Evolutionary conservation across 176 grass and related monocot genomes (phyloP), one percentile per base, ranked within the genome.

Genomic region (Ananas comosus): DNA sequence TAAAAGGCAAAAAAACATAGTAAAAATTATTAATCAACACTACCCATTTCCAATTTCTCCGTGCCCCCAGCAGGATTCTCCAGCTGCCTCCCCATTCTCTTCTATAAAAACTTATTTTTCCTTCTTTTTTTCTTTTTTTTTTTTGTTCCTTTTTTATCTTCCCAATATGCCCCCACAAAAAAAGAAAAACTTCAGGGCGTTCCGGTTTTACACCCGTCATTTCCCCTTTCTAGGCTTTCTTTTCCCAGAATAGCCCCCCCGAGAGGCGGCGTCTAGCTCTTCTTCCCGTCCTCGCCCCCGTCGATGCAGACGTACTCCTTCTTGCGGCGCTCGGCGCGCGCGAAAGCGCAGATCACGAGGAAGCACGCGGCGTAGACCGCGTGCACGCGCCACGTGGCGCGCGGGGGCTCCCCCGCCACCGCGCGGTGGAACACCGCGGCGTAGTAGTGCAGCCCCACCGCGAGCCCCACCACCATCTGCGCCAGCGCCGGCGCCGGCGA

Each of bases 391-490:
- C 95, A 99, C 63, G 93, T 94, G 4, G 87, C 87, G 12, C 87
- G 95, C 6, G 95, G 90, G 2, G 85, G 80, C 65, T 91, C 87
- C 21, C 89, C 95, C 2, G 68, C 70, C 2, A 91, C 95, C 10
- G 95, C 95, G 63, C 95, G 87, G 82, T 88, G 95, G 84, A 99
- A 99, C 2, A 99, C 90, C 0, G 87, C 90, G 18, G 90, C 87
- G 77, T 99, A 99, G 84, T 99, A 94, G 65, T 99, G 95, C 24
- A 91, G 80, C 3, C 95, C 90, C 12, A 99, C 90, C 14, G 82
- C 95, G 13, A 99, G 63, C 11, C 95, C 90, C 11, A 94, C 87
- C 63, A 99, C 80, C 90, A 99, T 94, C 85, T 99, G 90, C 69
- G 90, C 87, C 19, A 94, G 80, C 9, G 84, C 90, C 10, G 91